A percentile compares a stretch with the other conserved stretches of the same genome.
Evolutionary conservation across 1,284 basidiomycete species (phyloP).

Genomic region (Ganoderma lingzhi): DNA sequence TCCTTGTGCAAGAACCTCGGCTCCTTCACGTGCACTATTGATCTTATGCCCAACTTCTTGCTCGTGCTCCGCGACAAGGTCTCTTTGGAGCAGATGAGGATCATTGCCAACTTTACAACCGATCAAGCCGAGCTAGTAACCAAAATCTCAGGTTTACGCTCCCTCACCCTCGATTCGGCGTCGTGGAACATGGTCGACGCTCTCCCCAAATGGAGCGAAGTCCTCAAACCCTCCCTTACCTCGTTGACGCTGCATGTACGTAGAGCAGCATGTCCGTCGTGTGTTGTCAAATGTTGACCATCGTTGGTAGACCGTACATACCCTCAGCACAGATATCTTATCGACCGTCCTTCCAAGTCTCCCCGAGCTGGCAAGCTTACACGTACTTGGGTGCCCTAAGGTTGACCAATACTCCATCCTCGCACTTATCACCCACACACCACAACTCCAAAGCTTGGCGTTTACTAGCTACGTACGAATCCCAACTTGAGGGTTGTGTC

Average conservation of each 20-base stretch:
- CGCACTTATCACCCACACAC: conserved; percentile 53
- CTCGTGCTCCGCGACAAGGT: conserved; percentile 51
- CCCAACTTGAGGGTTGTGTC: background rate
- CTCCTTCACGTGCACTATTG: conserved; percentile 61
- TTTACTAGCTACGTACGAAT: conserved; percentile 59
- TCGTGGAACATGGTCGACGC: conserved; percentile 66
- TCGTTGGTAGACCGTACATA: conserved; percentile 55
- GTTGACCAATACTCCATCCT: conserved; percentile 60
- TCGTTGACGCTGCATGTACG: conserved; percentile 66
- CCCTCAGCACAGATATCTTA: conserved; percentile 60
- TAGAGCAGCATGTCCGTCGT: conserved; percentile 14
- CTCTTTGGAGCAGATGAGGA: conserved; percentile 55
- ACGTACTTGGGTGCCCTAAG: conserved; percentile 65
- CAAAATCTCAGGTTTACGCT: conserved; percentile 51
- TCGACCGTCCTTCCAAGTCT: conserved; percentile 55
- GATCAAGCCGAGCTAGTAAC: conserved; percentile 55
- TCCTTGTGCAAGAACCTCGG: conserved; percentile 57
- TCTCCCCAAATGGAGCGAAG: conserved; percentile 61
- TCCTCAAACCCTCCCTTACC: conserved; percentile 52
- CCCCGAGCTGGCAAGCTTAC: conserved; percentile 60
- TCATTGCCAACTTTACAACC: conserved; percentile 56
- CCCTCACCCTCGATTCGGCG: conserved; percentile 61
- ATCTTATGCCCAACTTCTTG: conserved; percentile 58
- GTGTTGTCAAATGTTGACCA: background rate
- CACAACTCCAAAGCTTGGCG: conserved; percentile 64